phyloP scores from a whole-genome alignment of 176 grass and related monocot genomes.

The Hyparrhenia diplandra region DNA sequence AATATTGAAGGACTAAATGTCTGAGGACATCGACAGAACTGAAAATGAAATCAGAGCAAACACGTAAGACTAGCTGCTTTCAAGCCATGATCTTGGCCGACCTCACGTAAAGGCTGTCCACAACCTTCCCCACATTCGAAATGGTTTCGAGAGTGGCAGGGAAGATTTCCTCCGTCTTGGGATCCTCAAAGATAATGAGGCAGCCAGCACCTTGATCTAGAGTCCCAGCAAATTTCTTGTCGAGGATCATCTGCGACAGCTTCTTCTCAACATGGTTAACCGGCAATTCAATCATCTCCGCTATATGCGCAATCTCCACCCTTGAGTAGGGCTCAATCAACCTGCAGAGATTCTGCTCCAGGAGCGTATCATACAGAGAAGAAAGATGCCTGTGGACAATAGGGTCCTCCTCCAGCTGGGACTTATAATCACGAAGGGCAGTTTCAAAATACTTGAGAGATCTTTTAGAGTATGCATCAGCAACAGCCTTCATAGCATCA shows the following conservation, averaged over 20 bases:
- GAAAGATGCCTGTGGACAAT: constrained; percentile 82
- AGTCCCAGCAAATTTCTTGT: constrained; percentile 89
- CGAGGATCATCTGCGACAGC: constrained; percentile 80
- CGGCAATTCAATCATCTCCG: constrained; percentile 69
- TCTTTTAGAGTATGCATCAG: constrained; percentile 64
- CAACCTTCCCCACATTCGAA: constrained; percentile 71
- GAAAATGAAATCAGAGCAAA: constrained; percentile 9
- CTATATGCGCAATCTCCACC: constrained; percentile 72
- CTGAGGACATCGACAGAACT: not conserved
- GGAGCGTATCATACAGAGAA: constrained; percentile 79
- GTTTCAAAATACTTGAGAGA: constrained; percentile 86
- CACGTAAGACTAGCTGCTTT: not conserved
- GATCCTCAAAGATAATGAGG: constrained; percentile 78
- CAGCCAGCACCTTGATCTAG: constrained; percentile 83
- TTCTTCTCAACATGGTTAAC: constrained; percentile 80
- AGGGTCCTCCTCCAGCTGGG: constrained; percentile 76
- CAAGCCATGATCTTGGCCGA: constrained; percentile 86
- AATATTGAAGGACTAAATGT: constrained; percentile 12
- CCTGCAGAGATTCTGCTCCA: constrained; percentile 89
- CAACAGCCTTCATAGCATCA: constrained; percentile 91
- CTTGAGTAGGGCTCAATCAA: constrained; percentile 75
- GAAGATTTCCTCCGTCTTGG: constrained; percentile 68
- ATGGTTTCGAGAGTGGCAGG: constrained; percentile 83
- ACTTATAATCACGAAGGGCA: constrained; percentile 57
- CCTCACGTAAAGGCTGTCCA: constrained; percentile 73